phyloP scores from a whole-genome alignment of 1,284 basidiomycete species.

The Ganoderma resinaceum region DNA sequence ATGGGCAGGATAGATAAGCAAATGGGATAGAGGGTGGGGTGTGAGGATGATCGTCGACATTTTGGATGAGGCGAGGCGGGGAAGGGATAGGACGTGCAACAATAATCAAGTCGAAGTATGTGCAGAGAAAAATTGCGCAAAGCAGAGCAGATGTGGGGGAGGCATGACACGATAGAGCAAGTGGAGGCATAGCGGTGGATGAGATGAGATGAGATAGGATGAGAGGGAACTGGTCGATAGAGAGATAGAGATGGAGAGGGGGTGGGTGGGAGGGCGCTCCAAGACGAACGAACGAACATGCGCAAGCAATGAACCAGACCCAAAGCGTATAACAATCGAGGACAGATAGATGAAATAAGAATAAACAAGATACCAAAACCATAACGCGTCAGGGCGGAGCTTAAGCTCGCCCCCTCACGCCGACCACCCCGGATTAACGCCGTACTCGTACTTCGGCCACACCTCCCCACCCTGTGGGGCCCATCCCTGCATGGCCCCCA shows the following conservation, averaged over 20 bases:
- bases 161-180: background rate
- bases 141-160: slow-evolving; percentile 2
- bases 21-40: background rate
- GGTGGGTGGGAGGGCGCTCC: background rate
- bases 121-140: background rate
- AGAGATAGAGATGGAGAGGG: background rate
- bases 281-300: background rate
- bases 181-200: slow-evolving; percentile 1
- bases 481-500: slow-evolving; percentile 22
- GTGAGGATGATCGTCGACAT: background rate
- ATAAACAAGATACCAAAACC: slow-evolving; percentile 6
- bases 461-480: slow-evolving; percentile 20
- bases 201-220: background rate
- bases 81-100: background rate
- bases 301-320: slow-evolving; percentile 9
- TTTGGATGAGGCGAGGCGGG: background rate
- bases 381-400: background rate
- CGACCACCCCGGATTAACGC: slow-evolving; percentile 12
- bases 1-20: background rate
- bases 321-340: background rate
- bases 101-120: background rate
- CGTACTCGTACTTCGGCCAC: slow-evolving; percentile 28
- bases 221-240: background rate
- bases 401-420: slow-evolving; percentile 7
- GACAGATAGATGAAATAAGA: slow-evolving; percentile 19